A percentile compares a stretch with the other conserved stretches of the same genome.
These are phyloP conservation scores for Triticum urartu DNA, from an alignment of 176 grass and related monocot species.

Conservation along the genomic window DNA sequence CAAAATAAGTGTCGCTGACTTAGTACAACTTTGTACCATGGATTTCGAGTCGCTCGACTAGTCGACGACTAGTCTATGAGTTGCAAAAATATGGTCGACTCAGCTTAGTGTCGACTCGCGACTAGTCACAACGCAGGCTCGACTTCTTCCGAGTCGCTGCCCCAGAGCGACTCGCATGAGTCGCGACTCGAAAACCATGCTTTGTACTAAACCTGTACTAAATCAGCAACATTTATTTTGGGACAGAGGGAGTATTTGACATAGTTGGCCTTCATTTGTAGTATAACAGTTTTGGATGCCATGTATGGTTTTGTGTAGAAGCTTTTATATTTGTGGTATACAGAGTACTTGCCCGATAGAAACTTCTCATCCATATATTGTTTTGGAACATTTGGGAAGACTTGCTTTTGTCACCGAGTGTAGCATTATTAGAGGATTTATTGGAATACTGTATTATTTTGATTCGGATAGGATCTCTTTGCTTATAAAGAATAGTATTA, in stretches of 20 bases:
- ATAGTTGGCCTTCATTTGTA: background rate
- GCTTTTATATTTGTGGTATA: background rate
- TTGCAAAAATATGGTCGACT: no score
- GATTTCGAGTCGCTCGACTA: no score
- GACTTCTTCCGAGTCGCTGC: no score
- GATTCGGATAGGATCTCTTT: background rate
- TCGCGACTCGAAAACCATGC: no score
- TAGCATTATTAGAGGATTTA: background rate
- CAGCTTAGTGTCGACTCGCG: no score
- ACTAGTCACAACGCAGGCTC: no score
- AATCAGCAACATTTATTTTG: no score
- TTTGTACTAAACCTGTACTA: no score
- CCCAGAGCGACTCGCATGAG: no score
- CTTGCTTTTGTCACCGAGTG: background rate
- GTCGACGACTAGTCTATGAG: no score
- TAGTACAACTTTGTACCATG: no score
- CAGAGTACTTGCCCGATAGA: background rate
- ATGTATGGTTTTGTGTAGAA: background rate
- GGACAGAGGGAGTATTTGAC: background rate
- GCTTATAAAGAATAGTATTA: slow-evolving; percentile 3
- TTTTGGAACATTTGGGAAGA: background rate
- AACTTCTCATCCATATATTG: slow-evolving; percentile 1
- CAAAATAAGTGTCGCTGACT: no score
- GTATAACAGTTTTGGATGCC: background rate
- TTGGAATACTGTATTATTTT: background rate